Base-by-base conservation (phyloP, 2,329 filamentous ascomycete genomes). In the Aspergillus intermedius region DNA sequence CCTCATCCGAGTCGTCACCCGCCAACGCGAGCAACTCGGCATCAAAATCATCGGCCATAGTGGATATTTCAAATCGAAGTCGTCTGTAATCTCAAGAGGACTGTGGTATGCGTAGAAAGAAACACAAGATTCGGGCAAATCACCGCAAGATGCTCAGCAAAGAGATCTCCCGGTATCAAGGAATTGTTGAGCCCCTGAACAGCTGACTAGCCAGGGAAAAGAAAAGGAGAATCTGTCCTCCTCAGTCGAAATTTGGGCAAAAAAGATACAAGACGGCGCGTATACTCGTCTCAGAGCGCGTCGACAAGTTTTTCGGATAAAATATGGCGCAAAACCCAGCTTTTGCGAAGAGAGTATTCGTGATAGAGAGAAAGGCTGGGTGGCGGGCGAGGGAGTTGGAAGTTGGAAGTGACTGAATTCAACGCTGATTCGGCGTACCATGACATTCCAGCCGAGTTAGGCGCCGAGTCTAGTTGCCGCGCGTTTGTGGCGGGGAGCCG, bases 21-120 rank as follows among this genome's bases (percentile, higher is more conserved):
- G 91, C 93, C 56, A 97, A 83, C 63, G 88, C 91, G 56, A 97
- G 85, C 57, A 97, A 84, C 74, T 96, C 91, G 61, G 91, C 90
- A 66, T 97, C 91, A 58, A 96, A 80, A 65, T 91, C 67, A 50
- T 68, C 88, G 49, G 88, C 86, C 90, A 95, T 95, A 62, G 56
- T 78, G 55, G 62, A 59, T 59, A 25, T 30, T 50, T 49, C 28
- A 39, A 37, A 32, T n/a, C 37, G 19, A 21, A 19, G 43, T 30
- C 44, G 47, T 42, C 48, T 51, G 49, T 50, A 43, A 51, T 42
- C 34, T 51, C 43, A 51, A 47, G 47, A 49, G 42, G 17, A 42
- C 21, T 48, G 34, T 35, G n/a, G 15, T 35, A 21, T 40, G 17
- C 37, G 37, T 40, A 3, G 19, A 17, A 12, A 19, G 17, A 19